phyloP scores from a whole-genome alignment of 1,284 basidiomycete genomes.

The Microstroma glucosiphilum region DNA sequence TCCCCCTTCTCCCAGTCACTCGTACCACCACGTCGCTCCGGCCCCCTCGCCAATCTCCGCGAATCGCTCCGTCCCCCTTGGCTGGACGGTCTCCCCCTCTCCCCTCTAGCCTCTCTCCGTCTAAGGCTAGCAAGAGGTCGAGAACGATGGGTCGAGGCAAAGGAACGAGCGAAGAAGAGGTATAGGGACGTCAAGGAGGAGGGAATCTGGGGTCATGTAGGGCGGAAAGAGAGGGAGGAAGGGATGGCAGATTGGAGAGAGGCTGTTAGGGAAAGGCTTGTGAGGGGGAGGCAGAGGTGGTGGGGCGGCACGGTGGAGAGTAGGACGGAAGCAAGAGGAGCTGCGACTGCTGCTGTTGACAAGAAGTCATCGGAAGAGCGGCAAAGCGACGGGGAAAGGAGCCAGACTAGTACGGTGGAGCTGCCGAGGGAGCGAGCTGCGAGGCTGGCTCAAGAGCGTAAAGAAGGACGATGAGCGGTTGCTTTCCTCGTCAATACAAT shows the following conservation, averaged over 20 bases:
- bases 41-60: background rate
- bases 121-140: background rate
- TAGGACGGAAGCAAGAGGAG: background rate
- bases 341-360: too few relatives aligned
- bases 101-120: background rate
- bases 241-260: conserved; percentile 3
- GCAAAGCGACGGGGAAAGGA: too few relatives aligned
- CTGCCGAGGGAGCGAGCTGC: too few relatives aligned
- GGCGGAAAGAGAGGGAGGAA: conserved; percentile 3
- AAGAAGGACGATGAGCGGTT: too few relatives aligned
- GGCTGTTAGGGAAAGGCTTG: background rate
- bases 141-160: background rate
- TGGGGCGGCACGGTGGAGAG: background rate
- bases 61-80: conserved; percentile 5
- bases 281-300: background rate
- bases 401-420: too few relatives aligned
- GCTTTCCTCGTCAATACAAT: too few relatives aligned
- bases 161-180: background rate
- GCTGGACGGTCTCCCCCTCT: conserved; percentile 3
- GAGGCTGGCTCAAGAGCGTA: too few relatives aligned
- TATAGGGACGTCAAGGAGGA: background rate
- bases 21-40: background rate
- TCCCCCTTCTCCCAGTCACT: background rate
- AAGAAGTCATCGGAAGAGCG: too few relatives aligned
- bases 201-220: background rate